phyloP scores from a whole-genome alignment of 257 asterid genomes.

The Linderniella brevidens region DNA sequence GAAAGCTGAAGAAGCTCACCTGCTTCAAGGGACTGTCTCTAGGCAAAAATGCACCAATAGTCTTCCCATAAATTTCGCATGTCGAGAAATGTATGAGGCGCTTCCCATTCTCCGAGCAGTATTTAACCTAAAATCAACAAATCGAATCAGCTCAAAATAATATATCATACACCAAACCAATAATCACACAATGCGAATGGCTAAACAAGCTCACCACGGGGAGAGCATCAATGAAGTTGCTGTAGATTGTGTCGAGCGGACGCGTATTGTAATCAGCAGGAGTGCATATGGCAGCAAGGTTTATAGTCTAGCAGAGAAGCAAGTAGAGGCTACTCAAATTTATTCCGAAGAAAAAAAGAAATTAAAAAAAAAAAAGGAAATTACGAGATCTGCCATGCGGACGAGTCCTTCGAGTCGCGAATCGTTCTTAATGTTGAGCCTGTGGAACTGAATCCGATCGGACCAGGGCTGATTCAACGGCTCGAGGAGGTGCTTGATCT shows the following conservation, averaged over 20 bases:
- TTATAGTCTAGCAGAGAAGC: conserved; percentile 26
- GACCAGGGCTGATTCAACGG: conserved; percentile 16
- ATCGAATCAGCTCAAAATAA: too few relatives aligned
- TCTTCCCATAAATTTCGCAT: conserved; percentile 87
- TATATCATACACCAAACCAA: too few relatives aligned
- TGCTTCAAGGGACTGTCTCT: conserved; percentile 65
- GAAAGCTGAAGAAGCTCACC: conserved; percentile 32
- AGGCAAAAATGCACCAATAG: conserved; percentile 63
- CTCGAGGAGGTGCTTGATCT: conserved; percentile 39
- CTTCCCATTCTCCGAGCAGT: conserved; percentile 77
- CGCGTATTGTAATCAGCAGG: conserved; percentile 92
- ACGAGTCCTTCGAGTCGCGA: too few relatives aligned
- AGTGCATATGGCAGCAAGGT: conserved; percentile 93
- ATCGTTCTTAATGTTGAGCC: too few relatives aligned
- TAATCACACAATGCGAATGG: too few relatives aligned
- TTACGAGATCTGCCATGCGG: too few relatives aligned
- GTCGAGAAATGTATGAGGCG: conserved; percentile 90
- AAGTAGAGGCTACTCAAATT: too few relatives aligned
- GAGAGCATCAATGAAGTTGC: conserved; percentile 87
- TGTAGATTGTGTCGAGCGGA: conserved; percentile 86
- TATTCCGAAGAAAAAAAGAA: too few relatives aligned
- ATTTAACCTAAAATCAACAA: conserved; percentile 41
- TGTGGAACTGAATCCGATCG: conserved; percentile 33
- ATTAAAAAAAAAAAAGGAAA: too few relatives aligned
- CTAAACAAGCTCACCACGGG: conserved; percentile 43